Evolutionary conservation across 1,284 basidiomycete genomes (phyloP).

Genomic region (Apiotrichum laibachii): DNA sequence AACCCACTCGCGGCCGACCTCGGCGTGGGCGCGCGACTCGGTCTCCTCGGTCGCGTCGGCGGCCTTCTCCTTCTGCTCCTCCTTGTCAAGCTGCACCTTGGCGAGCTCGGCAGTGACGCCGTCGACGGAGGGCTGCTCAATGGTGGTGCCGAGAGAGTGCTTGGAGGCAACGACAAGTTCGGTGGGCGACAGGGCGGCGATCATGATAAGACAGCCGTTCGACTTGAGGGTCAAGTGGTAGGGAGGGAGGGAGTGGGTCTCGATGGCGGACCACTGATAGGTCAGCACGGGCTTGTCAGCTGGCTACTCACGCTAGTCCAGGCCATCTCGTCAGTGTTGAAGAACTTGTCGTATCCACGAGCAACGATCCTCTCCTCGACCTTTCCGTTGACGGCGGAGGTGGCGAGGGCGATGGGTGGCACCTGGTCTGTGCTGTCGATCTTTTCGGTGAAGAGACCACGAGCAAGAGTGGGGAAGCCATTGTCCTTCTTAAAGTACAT

Average conservation of each 20-base stretch:
- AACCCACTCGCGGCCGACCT: slow-evolving; percentile 64
- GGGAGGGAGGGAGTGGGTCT: slow-evolving; percentile 68
- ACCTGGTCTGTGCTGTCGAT: slow-evolving; percentile 28
- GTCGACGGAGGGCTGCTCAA: slow-evolving; percentile 19
- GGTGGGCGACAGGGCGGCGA: slow-evolving; percentile 73
- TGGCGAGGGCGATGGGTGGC: slow-evolving; percentile 32
- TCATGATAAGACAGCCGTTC: slow-evolving; percentile 98
- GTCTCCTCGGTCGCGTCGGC: slow-evolving; percentile 24
- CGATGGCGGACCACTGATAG: slow-evolving; percentile 75
- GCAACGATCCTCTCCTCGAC: slow-evolving; percentile 66
- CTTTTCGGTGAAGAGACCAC: slow-evolving; percentile 75
- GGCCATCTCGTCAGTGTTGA: slow-evolving; percentile 92
- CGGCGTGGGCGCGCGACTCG: slow-evolving; percentile 41
- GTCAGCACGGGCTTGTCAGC: slow-evolving; percentile 2
- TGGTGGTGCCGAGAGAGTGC: slow-evolving; percentile 69
- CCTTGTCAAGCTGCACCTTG: slow-evolving; percentile 16
- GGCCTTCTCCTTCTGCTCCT: slow-evolving; percentile 15
- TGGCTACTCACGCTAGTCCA: slow-evolving; percentile 76
- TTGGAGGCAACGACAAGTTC: slow-evolving; percentile 88
- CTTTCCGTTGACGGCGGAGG: slow-evolving; percentile 11
- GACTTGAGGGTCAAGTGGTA: slow-evolving; percentile 92
- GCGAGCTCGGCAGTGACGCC: slow-evolving; percentile 7
- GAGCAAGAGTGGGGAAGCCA: slow-evolving; percentile 84
- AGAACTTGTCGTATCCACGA: slow-evolving; percentile 98
- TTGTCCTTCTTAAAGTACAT: slow-evolving; percentile 84